These are phyloP conservation scores for Triticum dicoccoides DNA, from an alignment of 176 grass and related monocot species.

Conservation along the genomic window DNA sequence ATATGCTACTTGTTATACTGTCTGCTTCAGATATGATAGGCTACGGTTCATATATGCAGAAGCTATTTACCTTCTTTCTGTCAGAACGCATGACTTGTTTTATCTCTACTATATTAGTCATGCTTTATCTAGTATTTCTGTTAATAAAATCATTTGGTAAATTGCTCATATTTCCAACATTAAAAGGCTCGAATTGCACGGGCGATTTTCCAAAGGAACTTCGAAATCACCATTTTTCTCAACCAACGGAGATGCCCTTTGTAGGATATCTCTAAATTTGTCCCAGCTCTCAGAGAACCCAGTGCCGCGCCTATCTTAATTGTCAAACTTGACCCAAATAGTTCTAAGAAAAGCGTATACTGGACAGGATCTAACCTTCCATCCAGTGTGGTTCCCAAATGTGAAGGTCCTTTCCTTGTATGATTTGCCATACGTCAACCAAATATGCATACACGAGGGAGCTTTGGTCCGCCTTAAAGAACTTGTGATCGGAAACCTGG, in stretches of 20 bases:
- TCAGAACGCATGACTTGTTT: too few species aligned
- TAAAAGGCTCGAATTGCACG: not conserved
- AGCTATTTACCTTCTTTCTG: too few species aligned
- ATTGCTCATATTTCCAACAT: too few species aligned
- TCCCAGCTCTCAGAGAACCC: not conserved
- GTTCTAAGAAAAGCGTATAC: not conserved
- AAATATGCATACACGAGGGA: slow-evolving; percentile 27
- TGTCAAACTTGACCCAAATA: slow-evolving; percentile 17
- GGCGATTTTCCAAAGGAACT: not conserved
- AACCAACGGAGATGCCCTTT: not conserved
- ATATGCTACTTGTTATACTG: too few species aligned
- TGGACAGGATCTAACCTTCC: slow-evolving; percentile 8
- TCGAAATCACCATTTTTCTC: slow-evolving; percentile 15
- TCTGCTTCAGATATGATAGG: too few species aligned
- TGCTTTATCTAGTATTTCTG: too few species aligned
- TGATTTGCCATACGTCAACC: not conserved
- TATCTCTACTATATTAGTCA: too few species aligned
- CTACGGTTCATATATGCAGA: too few species aligned
- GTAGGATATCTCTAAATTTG: not conserved
- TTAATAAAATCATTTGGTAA: too few species aligned
- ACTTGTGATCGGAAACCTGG: accelerated
- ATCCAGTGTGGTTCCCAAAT: slow-evolving; percentile 12
- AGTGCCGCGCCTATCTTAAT: not conserved
- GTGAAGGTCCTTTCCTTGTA: not conserved
- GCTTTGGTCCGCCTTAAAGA: not conserved